Evolutionary conservation across 805 yeast genomes (phyloP), one percentile per base, ranked within the genome.

Genomic region (Blastobotrys attinorum): DNA sequence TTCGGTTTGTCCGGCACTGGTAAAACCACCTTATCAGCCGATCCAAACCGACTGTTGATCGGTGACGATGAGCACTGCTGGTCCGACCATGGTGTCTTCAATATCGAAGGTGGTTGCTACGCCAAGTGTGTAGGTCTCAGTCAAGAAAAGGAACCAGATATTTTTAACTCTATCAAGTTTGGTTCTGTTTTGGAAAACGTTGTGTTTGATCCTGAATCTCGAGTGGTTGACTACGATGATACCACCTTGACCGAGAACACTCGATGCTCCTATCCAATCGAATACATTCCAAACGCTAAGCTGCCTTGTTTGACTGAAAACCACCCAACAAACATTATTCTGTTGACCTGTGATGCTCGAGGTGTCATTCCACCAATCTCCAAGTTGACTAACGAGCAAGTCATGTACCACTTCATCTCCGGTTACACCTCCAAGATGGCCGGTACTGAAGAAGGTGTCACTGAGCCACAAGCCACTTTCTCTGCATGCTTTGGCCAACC

Each of bases 21-120:
- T 67, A 90, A 90, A 74, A 90, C 98, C 54, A 90, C 98, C 15
- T 72, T 90, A 57, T 84, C 95, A 56, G 97, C 97, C 44, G 97
- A 90, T 64, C 96, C 96, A 47, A 73, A 86, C 70, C 83, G 98
- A 68, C 70, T 76, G 64, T 77, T 90, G 65, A 90, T 90, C 63
- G 98, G 98, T 66, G 98, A 90, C 66, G 98, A 90, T 65, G 98
- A 90, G 72, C 98, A 90, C 73, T 90, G 97, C 74, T 90, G 98
- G 98, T 85, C 97, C 16, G 95, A 90, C 68, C 73, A 83, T 56
- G 98, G 98, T 71, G 97, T 90, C 47, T 90, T 90, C 81, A 92
- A 92, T 78, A 89, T 90, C 60, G 98, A 90, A 73, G 98, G 98
- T 68, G 98, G 98, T 54, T 90, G 98, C 75, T 90, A 90, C 73